Conservation (phyloP, 768 basidiomycete genomes). For the Daedaleopsis nitida region DNA sequence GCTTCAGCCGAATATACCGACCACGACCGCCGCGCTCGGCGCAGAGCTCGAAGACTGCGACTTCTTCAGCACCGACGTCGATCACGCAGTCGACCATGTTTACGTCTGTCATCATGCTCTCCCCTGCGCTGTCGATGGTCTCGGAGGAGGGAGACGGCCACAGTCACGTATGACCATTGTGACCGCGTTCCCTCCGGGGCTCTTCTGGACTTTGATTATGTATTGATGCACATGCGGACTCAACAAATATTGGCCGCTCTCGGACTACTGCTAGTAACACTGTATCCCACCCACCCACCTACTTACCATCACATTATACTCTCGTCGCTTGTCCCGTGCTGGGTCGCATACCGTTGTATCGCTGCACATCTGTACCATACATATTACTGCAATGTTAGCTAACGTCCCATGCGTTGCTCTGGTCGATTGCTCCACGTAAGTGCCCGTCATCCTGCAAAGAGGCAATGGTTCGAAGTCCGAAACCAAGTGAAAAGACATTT, state of each 20-base stretch:
- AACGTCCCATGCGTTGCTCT: not conserved
- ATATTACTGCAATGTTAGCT: not conserved
- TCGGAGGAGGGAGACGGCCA: constrained; percentile 13
- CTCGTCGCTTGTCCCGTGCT: not conserved
- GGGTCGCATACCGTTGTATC: not conserved
- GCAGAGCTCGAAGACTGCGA: constrained; percentile 20
- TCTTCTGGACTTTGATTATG: not conserved
- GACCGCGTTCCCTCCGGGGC: not conserved
- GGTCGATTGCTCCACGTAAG: too few species aligned
- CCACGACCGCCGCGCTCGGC: constrained; percentile 12
- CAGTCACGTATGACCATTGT: not conserved
- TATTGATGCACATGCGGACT: not conserved
- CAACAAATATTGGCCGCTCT: too few species aligned
- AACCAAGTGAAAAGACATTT: too few species aligned
- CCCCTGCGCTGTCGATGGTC: constrained; percentile 22
- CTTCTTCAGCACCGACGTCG: constrained; percentile 20
- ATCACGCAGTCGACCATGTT: constrained; percentile 21
- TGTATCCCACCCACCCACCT: not conserved
- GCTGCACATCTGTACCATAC: not conserved
- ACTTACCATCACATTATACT: not conserved
- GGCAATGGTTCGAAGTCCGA: too few species aligned
- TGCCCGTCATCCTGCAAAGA: too few species aligned
- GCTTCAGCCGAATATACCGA: constrained; percentile 15
- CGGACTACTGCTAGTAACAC: too few species aligned
- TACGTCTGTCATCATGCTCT: constrained; percentile 23